phyloP scores from a whole-genome alignment of 257 asterid species.

The Linaria vulgaris region DNA sequence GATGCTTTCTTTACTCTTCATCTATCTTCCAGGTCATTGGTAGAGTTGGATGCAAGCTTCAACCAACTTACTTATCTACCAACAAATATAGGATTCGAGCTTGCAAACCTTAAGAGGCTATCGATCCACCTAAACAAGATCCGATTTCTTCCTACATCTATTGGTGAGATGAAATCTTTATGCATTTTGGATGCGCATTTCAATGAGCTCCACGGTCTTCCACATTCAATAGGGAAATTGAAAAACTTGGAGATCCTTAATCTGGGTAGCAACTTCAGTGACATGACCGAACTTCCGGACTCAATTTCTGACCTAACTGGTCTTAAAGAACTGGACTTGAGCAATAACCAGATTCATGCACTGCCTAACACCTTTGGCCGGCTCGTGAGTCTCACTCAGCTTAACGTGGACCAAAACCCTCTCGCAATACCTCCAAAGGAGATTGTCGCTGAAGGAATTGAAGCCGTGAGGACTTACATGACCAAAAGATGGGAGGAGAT shows the following conservation, averaged over 20 bases:
- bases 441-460: constrained; percentile 60
- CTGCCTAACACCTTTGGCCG: constrained; percentile 71
- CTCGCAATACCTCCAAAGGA: constrained; percentile 77
- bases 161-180: constrained; percentile 78
- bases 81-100: constrained; percentile 75
- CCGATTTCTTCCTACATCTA: constrained; percentile 72
- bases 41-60: constrained; percentile 70
- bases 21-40: constrained; percentile 56
- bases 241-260: constrained; percentile 66
- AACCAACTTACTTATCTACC: constrained; percentile 82
- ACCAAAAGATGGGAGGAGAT: constrained; percentile 55
- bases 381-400: constrained; percentile 54
- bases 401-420: constrained; percentile 78
- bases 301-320: constrained; percentile 64
- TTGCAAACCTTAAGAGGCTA: constrained; percentile 55
- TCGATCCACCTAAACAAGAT: constrained; percentile 70
- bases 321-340: constrained; percentile 81
- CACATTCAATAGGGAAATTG: constrained; percentile 62
- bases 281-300: constrained; percentile 68
- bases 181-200: constrained; percentile 58
- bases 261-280: constrained; percentile 82
- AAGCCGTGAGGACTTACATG: constrained; percentile 67
- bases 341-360: constrained; percentile 89
- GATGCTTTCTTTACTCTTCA: constrained; percentile 18
- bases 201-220: constrained; percentile 81